Evolutionary conservation across 352 stramenopile species (phyloP).

Genomic region (Albugo candida): DNA sequence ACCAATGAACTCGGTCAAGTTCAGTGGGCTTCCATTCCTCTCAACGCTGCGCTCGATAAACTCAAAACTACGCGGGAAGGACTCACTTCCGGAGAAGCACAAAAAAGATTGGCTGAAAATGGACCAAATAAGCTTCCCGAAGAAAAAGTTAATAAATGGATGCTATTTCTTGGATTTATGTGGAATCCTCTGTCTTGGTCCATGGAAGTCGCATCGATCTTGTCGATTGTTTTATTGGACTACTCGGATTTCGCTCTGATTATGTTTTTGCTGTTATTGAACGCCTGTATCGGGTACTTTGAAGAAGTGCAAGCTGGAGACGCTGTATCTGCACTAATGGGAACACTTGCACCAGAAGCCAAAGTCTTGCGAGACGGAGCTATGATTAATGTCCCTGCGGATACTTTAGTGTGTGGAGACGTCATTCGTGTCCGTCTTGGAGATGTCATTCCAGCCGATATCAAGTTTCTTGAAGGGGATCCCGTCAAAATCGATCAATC

Average conservation of each 20-base stretch:
- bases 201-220: constrained; percentile 52
- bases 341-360: constrained; percentile 61
- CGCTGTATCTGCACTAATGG: constrained; percentile 79
- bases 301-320: constrained; percentile 74
- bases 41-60: constrained; percentile 69
- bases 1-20: constrained; percentile 56
- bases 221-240: constrained; percentile 58
- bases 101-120: constrained; percentile 51
- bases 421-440: constrained; percentile 27
- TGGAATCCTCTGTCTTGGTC: constrained; percentile 71
- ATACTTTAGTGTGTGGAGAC: constrained; percentile 27
- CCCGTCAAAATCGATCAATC: constrained; percentile 45
- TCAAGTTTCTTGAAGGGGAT: constrained; percentile 20
- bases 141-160: constrained; percentile 57
- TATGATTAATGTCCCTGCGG: constrained; percentile 18
- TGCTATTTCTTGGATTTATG: constrained; percentile 60
- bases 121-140: constrained; percentile 68
- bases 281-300: constrained; percentile 59
- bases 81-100: constrained; percentile 52
- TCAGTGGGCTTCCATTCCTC: constrained; percentile 46
- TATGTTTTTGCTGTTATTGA: constrained; percentile 43
- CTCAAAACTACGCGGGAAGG: constrained; percentile 50
- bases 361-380: constrained; percentile 50
- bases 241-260: constrained; percentile 64
- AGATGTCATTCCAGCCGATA: constrained; percentile 29